Evolutionary conservation across 352 stramenopile genomes (phyloP).

Genomic region (Elongisporangium anandrum): DNA sequence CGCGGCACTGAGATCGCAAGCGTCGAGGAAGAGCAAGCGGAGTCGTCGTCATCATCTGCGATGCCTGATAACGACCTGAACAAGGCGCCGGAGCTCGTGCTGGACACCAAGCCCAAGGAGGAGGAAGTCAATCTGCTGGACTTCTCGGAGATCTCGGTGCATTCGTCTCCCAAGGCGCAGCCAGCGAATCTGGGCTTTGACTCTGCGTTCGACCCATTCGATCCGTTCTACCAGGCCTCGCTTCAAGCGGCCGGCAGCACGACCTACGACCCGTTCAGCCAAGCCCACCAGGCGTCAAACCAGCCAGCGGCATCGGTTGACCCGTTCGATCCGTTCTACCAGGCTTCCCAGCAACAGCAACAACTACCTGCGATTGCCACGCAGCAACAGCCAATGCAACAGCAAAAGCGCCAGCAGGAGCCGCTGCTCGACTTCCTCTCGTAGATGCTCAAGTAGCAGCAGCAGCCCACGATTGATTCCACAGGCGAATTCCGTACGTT

Average conservation of each 20-base stretch:
- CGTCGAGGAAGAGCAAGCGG: conserved; percentile 8
- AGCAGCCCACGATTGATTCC: neutral
- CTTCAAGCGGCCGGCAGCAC: conserved; percentile 4
- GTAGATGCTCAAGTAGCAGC: conserved; percentile 12
- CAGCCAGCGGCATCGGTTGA: no score
- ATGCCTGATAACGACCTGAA: conserved; percentile 10
- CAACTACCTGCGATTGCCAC: conserved; percentile 3
- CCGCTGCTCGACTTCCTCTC: conserved; percentile 39
- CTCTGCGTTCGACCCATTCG: conserved; percentile 39
- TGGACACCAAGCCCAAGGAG: conserved; percentile 18
- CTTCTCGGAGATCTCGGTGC: conserved; percentile 55
- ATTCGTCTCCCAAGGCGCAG: conserved; percentile 32
- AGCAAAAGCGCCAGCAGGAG: conserved; percentile 15
- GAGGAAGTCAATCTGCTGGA: conserved; percentile 56
- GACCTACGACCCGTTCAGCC: neutral
- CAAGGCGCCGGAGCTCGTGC: conserved; percentile 21
- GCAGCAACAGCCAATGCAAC: conserved; percentile 12
- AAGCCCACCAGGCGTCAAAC: conserved; percentile 1
- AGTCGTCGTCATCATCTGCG: neutral
- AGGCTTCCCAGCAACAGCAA: conserved; percentile 2
- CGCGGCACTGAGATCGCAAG: conserved; percentile 11
- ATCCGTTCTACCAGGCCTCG: conserved; percentile 14
- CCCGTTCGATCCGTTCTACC: conserved; percentile 10
- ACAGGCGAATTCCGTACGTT: neutral
- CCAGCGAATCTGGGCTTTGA: conserved; percentile 12